phyloP scores from a whole-genome alignment of 768 basidiomycete species.

The Mycena haematopus region DNA sequence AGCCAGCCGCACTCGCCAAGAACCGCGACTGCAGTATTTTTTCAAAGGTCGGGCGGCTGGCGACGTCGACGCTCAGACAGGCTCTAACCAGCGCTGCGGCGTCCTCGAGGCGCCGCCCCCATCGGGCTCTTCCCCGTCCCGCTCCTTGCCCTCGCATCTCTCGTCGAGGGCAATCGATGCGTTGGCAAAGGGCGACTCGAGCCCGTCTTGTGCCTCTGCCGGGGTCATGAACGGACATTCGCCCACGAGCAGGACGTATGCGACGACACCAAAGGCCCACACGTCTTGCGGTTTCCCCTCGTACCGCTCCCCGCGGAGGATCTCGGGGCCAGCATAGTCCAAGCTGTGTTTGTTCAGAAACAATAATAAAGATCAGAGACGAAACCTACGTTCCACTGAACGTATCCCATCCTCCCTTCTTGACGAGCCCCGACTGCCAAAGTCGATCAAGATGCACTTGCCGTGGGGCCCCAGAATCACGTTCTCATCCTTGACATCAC shows the following conservation, averaged over 20 bases:
- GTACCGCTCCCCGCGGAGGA: conserved; percentile 92
- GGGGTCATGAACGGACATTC: conserved; percentile 94
- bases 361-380: conserved; percentile 20
- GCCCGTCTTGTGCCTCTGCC: conserved; percentile 87
- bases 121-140: conserved; percentile 78
- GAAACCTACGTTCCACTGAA: conserved; percentile 88
- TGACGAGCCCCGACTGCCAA: conserved; percentile 89
- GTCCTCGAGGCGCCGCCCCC: conserved; percentile 87
- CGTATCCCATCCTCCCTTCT: conserved; percentile 87
- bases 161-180: conserved; percentile 81
- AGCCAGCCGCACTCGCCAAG: conserved; percentile 78
- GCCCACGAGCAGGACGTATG: conserved; percentile 90
- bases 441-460: conserved; percentile 93
- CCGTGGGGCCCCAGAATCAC: conserved; percentile 83
- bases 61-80: conserved; percentile 83
- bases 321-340: conserved; percentile 97
- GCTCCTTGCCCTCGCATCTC: conserved; percentile 78
- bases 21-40: conserved; percentile 81
- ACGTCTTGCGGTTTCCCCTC: conserved; percentile 97
- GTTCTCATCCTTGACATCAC: conserved; percentile 98
- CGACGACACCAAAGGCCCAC: conserved; percentile 98
- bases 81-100: conserved; percentile 84
- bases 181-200: conserved; percentile 76
- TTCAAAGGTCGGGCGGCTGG: conserved; percentile 86
- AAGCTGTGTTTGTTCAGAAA: conserved; percentile 50